Base-by-base conservation (phyloP, 2,329 filamentous ascomycete genomes). In the Talaromyces marneffei region DNA sequence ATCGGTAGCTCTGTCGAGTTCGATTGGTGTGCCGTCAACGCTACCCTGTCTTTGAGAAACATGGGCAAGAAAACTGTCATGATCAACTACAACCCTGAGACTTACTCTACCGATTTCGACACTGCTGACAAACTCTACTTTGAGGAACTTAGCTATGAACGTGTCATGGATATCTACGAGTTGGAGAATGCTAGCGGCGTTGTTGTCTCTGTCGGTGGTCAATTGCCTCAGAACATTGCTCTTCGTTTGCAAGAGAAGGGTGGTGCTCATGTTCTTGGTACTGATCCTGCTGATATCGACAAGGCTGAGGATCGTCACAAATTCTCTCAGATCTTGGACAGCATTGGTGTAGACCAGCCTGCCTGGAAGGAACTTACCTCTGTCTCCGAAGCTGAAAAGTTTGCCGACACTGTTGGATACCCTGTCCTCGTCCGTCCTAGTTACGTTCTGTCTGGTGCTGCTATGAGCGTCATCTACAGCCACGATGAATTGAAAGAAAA, bases 81-180 rank as follows among this genome's bases (percentile, higher is more conserved):
- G 91, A 94, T 99, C 71, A 97, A 97, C 78, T 89, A 86, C 69
- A 93, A 94, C 69, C 90, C 90, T 0, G 91, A 96, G 70, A 96
- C 92, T 0, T 86, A 85, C 62, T 80, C 73, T 59, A 97, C 93
- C 0, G 94, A 97, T 76, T 93, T 88, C 73, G 94, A 99, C 69
- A 86, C 85, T 9, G 91, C 92, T 8, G 93, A 97, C 70, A 91
- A 87, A 70, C 85, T 99, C 4, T 99, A 97, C 79, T 99, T 99
- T 66, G 94, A 97, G 69, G 94, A 99, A 77, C 79, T 97, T 59
- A 94, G 89, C 76, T 97, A 97, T 74, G 94, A 97, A 80, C 88
- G 93, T 72, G 93, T 97, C 9, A 96, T 97, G 91, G 94, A 99
- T 75, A 97, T 97, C 66, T 97, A 97, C 75, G 94, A 97, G 76